phyloP scores from a whole-genome alignment of 805 yeast species.

The Vanderwaltozyma tropicalis region DNA sequence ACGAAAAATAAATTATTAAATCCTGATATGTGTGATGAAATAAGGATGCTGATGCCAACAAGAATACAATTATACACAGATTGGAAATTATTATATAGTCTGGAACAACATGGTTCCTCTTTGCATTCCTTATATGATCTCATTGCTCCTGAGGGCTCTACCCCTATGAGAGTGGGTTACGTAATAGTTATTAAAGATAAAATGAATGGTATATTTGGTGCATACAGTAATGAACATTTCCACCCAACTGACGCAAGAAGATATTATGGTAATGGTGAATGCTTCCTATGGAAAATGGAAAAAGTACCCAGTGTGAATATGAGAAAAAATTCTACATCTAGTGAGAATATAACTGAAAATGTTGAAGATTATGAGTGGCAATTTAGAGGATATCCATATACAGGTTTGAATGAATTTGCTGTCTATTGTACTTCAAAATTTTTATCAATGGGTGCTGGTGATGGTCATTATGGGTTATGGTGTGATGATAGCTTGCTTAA shows the following conservation, averaged over 20 bases:
- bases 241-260: conserved; percentile 61
- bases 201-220: conserved; percentile 59
- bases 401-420: conserved; percentile 79
- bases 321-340: conserved; percentile 3
- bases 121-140: conserved; percentile 62
- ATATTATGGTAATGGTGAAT: conserved; percentile 90
- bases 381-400: conserved; percentile 75
- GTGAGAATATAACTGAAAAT: conserved; percentile 13
- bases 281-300: conserved; percentile 81
- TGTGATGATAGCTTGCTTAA: conserved; percentile 59
- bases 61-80: conserved; percentile 65
- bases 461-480: conserved; percentile 89
- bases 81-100: conserved; percentile 74
- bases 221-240: conserved; percentile 63
- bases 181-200: conserved; percentile 63
- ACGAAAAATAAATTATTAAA: conserved; percentile 52
- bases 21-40: conserved; percentile 59
- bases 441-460: conserved; percentile 83
- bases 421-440: conserved; percentile 71
- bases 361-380: conserved; percentile 28
- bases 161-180: conserved; percentile 50
- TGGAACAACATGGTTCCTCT: conserved; percentile 89
- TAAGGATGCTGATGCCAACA: conserved; percentile 64
- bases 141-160: conserved; percentile 35
- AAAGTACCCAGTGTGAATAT: conserved; percentile 25